These are phyloP conservation scores for Cladosporium colombiae DNA, from an alignment of 2,329 filamentous ascomycete genomes.

Conservation along the genomic window DNA sequence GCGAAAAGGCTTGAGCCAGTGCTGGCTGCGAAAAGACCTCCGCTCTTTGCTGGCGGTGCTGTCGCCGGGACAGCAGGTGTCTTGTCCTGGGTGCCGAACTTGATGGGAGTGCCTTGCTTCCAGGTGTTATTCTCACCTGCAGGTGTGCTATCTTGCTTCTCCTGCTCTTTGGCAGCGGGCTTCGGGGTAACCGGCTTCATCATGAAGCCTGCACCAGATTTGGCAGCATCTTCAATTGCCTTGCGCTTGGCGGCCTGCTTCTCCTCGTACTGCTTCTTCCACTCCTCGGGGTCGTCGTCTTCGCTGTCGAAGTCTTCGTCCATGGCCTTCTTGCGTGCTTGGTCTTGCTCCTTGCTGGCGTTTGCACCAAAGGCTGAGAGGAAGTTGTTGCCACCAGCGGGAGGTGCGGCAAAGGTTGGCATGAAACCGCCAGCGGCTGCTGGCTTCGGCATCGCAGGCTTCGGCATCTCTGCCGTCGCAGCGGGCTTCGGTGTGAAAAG, in stretches of 20 bases:
- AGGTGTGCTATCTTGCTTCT: conserved; percentile 5
- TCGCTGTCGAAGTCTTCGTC: conserved; percentile 55
- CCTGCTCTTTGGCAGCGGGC: not conserved
- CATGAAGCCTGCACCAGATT: conserved; percentile 34
- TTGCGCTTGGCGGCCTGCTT: conserved; percentile 48
- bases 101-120: conserved; percentile 51
- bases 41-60: conserved; percentile 8
- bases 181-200: not conserved
- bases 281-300: conserved; percentile 52
- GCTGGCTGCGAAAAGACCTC: not conserved
- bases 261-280: conserved; percentile 49
- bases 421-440: conserved; percentile 15
- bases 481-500: conserved; percentile 2
- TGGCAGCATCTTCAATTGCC: conserved; percentile 42
- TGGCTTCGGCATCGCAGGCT: conserved; percentile 8
- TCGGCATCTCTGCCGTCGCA: not conserved
- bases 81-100: conserved; percentile 43
- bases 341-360: conserved; percentile 44
- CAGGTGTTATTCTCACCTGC: conserved; percentile 47
- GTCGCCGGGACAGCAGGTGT: conserved; percentile 22
- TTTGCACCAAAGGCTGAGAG: conserved; percentile 44
- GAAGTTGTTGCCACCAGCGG: conserved; percentile 39
- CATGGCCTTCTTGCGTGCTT: conserved; percentile 51
- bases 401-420: conserved; percentile 25
- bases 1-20: not conserved